phyloP scores from a whole-genome alignment of 331 rosid species.

The Quercus phellos region DNA sequence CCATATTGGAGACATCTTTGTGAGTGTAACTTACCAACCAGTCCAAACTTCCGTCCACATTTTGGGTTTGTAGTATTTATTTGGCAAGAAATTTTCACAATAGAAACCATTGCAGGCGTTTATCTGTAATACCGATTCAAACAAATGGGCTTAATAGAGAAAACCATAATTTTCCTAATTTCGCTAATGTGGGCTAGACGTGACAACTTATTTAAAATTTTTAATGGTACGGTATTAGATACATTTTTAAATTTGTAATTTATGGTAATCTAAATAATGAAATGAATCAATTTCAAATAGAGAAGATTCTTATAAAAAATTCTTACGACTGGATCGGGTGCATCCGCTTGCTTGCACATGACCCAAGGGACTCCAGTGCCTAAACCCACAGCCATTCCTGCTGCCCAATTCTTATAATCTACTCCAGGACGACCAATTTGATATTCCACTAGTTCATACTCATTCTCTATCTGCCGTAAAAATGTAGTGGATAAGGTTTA shows the following conservation, averaged over 20 bases:
- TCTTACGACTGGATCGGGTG: constrained; percentile 88
- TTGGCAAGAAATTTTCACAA: constrained; percentile 79
- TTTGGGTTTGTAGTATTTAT: constrained; percentile 69
- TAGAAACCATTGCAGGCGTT: constrained; percentile 90
- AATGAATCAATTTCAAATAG: too few species aligned
- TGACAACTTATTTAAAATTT: too few species aligned
- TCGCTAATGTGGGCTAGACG: too few species aligned
- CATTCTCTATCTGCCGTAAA: constrained; percentile 81
- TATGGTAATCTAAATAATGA: too few species aligned
- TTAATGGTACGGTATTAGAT: too few species aligned
- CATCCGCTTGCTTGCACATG: constrained; percentile 98
- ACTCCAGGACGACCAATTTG: constrained; percentile 82
- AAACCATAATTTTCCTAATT: background rate
- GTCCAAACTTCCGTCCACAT: constrained; percentile 97
- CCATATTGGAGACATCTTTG: background rate
- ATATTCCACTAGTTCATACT: constrained; percentile 88
- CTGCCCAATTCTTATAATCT: constrained; percentile 79
- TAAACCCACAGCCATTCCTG: constrained; percentile 81
- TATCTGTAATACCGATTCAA: constrained; percentile 44
- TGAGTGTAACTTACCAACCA: constrained; percentile 65
- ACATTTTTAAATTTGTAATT: too few species aligned
- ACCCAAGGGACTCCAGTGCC: constrained; percentile 92
- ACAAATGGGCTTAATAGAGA: background rate
- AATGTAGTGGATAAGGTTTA: background rate
- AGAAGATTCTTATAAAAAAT: background rate